Conservation (phyloP, 257 asterid genomes). For the Solanum etuberosum region DNA sequence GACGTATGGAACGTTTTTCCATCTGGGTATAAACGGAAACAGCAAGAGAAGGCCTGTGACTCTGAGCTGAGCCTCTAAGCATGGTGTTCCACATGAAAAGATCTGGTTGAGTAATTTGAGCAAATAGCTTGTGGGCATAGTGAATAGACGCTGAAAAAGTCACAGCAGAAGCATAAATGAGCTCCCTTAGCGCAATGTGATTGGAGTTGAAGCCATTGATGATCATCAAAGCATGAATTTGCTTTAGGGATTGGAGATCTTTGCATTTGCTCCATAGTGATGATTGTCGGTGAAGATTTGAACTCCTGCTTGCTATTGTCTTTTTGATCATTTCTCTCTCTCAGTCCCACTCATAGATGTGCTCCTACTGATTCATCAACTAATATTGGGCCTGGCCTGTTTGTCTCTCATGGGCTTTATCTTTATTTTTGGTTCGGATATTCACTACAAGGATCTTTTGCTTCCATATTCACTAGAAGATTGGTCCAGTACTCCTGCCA, state of each 20-base stretch:
- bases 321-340: conserved; percentile 26
- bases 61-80: conserved; percentile 77
- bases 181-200: conserved; percentile 28
- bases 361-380: background rate
- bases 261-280: conserved; percentile 41
- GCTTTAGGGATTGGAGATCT: conserved; percentile 30
- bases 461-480: too few relatives aligned
- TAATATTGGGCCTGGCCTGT: background rate
- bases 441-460: background rate
- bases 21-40: conserved; percentile 28
- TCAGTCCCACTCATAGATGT: background rate
- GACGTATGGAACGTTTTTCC: conserved; percentile 23
- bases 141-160: conserved; percentile 17
- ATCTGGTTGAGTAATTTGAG: conserved; percentile 46
- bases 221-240: conserved; percentile 36
- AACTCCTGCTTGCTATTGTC: conserved; percentile 21
- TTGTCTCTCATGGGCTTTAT: background rate
- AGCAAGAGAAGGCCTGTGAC: conserved; percentile 40
- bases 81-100: conserved; percentile 62
- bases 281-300: conserved; percentile 20
- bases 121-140: conserved; percentile 57
- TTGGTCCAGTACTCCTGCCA: too few relatives aligned
- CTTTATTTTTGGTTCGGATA: background rate
- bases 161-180: conserved; percentile 33
- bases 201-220: conserved; percentile 29